Percentiles rank a stretch among this genome's conserved stretches.
phyloP scores from a whole-genome alignment of 2,329 filamentous ascomycete species.

The Coniella lustricola region DNA sequence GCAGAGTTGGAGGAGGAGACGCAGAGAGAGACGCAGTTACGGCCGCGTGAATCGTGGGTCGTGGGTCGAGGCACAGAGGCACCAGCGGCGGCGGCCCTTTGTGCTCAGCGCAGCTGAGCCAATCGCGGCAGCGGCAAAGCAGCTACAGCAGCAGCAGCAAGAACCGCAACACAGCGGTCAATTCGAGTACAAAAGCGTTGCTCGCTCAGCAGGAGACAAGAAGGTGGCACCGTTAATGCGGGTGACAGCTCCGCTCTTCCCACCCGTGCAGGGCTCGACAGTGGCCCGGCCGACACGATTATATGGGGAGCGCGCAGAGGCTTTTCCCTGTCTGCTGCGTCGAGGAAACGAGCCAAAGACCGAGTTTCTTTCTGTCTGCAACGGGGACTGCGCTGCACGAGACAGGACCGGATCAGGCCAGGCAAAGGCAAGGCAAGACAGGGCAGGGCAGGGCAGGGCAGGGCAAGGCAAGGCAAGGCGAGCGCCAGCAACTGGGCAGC shows the following conservation, averaged over 20 bases:
- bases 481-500: conserved; percentile 3
- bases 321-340: too few relatives aligned
- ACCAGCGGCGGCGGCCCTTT: too few relatives aligned
- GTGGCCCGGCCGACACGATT: conserved; percentile 1
- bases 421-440: neutral
- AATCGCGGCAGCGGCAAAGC: too few relatives aligned
- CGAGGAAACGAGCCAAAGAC: too few relatives aligned
- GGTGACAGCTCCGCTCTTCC: conserved; percentile 4
- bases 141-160: too few relatives aligned
- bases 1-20: neutral
- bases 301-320: neutral
- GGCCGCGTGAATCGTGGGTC: neutral
- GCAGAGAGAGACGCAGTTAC: neutral
- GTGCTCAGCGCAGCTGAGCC: too few relatives aligned
- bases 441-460: too few relatives aligned
- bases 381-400: neutral
- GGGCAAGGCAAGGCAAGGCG: neutral
- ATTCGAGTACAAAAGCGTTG: neutral
- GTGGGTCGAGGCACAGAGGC: too few relatives aligned
- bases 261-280: neutral
- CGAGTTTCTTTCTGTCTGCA: neutral
- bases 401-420: neutral
- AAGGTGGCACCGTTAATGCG: conserved; percentile 5
- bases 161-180: conserved; percentile 3
- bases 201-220: neutral